Conservation (phyloP, 2,329 filamentous ascomycete species). For the Macrophomina phaseolina region DNA sequence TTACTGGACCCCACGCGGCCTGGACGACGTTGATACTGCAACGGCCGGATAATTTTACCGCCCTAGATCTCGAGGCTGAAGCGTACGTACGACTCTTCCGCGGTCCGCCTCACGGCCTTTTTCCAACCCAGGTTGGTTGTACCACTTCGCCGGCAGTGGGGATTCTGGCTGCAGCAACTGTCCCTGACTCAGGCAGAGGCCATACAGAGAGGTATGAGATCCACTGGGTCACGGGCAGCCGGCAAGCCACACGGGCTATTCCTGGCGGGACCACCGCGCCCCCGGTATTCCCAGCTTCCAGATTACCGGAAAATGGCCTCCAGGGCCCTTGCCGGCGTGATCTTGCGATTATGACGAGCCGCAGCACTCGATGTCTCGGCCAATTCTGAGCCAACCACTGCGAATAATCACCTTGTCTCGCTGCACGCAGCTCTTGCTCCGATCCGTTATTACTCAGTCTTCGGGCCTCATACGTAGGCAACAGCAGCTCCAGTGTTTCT, state of each 20-base stretch:
- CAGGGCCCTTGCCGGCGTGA: neutral
- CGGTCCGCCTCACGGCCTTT: conserved; percentile 4
- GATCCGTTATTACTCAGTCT: neutral
- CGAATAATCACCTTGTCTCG: neutral
- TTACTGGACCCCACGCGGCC: conserved; percentile 16
- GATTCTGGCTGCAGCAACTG: conserved; percentile 7
- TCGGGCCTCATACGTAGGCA: conserved; percentile 3
- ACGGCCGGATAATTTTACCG: conserved; percentile 8
- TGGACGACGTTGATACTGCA: neutral
- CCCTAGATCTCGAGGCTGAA: neutral
- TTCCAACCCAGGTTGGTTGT: conserved; percentile 16
- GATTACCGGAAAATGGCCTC: conserved; percentile 7
- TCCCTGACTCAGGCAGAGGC: conserved; percentile 10
- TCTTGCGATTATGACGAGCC: conserved; percentile 10
- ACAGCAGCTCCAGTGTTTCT: conserved; percentile 16
- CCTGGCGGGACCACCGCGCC: neutral
- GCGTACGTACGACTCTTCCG: neutral
- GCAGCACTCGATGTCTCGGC: conserved; percentile 11
- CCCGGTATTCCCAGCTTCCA: conserved; percentile 8
- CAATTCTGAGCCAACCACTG: conserved; percentile 9
- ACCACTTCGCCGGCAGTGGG: neutral
- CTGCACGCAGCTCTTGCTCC: neutral
- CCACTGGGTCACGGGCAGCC: neutral
- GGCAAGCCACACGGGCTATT: conserved; percentile 10
- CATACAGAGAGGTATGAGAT: neutral